Base-by-base conservation (phyloP, 2,329 filamentous ascomycete species). In the Cytospora piceicola region DNA sequence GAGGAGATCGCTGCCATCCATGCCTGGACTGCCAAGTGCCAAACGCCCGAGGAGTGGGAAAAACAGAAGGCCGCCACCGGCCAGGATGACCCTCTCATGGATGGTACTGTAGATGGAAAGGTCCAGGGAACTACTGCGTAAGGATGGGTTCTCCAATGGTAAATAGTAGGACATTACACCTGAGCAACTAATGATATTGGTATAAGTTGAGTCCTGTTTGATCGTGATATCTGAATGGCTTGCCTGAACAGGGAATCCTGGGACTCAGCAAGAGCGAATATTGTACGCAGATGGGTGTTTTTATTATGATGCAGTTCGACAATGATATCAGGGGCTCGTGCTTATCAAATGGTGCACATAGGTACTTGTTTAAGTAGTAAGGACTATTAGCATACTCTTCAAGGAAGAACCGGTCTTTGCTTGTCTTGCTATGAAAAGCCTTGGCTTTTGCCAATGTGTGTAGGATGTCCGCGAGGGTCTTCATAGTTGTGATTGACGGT, bases 1-100 rank as follows among this genome's bases (percentile, higher is more conserved):
- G 86, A 89, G 56, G 93, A 97, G 80, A 96, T 97, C 76, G 91
- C 92, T 20, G 87, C 86, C 70, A 96, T 97, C 72, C 94, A 97
- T 81, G 94, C 94, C 49, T 97, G 94, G 94, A 96, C 92, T 64
- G 92, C 93, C 32, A 96, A 93, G 79, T 97, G 94, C 77, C 91
- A 93, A 80, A 97, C 94, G 11, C 92, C 92, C 0, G 92, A 93
- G 73, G 92, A 97, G 81, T 96, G 91, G 88, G 87, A 92, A 79
- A 88, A 86, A 77, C 85, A 90, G 77, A 77, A 74, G 71, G 77
- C 77, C 29, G 73, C 72, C 7, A 72, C 73, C 9, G 75, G 70
- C 65, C 69, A 66, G 15, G 72, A 72, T 20, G 71, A 71, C 20
- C 80, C 80, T 49, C 77, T 80, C 0, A 62, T 81, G 67, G 78